Evolutionary conservation across 352 stramenopile species (phyloP).

Genomic region (Phytopythium montanum): DNA sequence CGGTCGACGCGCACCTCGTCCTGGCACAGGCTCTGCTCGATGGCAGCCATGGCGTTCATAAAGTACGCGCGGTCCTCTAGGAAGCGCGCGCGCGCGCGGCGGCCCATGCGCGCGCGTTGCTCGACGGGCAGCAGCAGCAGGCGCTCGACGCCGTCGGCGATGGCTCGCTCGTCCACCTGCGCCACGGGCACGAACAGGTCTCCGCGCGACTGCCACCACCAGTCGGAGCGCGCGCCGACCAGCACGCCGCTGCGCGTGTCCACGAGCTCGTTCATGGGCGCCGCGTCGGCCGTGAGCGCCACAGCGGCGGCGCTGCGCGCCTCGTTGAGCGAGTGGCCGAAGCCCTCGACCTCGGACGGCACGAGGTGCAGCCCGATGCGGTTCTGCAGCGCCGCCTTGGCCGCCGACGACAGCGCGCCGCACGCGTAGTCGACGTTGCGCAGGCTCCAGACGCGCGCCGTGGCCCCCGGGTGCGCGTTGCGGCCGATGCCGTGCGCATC

Average conservation of each 20-base stretch:
- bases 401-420: conserved; percentile 40
- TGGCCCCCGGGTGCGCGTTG: conserved; percentile 1
- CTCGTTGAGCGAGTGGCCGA: conserved; percentile 87
- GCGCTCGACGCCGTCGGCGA: conserved; percentile 61
- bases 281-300: conserved; percentile 72
- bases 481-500: conserved; percentile 3
- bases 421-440: conserved; percentile 80
- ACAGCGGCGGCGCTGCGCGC: conserved; percentile 68
- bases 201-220: conserved; percentile 83
- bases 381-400: conserved; percentile 71
- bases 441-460: conserved; percentile 34
- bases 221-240: conserved; percentile 43
- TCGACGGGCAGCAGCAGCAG: conserved; percentile 71
- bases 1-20: conserved; percentile 78
- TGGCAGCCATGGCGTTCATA: conserved; percentile 71
- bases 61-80: conserved; percentile 79
- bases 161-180: conserved; percentile 52
- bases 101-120: conserved; percentile 70
- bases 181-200: conserved; percentile 83
- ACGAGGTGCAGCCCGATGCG: conserved; percentile 72
- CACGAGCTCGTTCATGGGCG: conserved; percentile 85
- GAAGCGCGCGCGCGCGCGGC: conserved; percentile 61
- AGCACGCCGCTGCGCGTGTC: conserved; percentile 69
- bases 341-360: conserved; percentile 75
- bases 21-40: conserved; percentile 77